These are phyloP conservation scores for Crataegus laevigata DNA, from an alignment of 306 rosid species.

Conservation along the genomic window DNA sequence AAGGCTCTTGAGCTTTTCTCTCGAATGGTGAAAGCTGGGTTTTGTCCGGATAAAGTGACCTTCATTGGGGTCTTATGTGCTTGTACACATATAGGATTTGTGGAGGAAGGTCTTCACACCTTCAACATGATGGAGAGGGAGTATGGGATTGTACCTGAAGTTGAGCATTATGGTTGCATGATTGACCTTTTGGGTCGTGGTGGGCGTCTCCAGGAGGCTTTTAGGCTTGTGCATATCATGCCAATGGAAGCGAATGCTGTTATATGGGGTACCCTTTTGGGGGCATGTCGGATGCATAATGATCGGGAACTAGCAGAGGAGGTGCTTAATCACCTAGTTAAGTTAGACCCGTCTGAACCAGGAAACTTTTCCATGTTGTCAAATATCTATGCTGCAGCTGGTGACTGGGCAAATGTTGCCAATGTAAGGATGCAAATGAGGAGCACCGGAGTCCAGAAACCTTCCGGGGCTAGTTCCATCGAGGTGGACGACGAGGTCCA, in stretches of 20 bases:
- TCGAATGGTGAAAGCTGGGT: constrained; percentile 53
- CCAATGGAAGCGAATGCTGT: constrained; percentile 66
- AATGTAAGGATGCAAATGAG: constrained; percentile 53
- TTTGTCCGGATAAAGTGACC: constrained; percentile 60
- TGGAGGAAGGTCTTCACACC: constrained; percentile 52
- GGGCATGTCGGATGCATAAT: constrained; percentile 77
- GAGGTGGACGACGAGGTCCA: constrained; percentile 64
- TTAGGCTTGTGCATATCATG: constrained; percentile 56
- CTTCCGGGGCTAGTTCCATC: constrained; percentile 76
- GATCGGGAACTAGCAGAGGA: constrained; percentile 54
- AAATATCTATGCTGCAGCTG: constrained; percentile 77
- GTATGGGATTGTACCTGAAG: constrained; percentile 49
- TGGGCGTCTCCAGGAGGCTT: constrained; percentile 74
- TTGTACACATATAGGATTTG: constrained; percentile 70
- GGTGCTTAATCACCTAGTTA: constrained; percentile 42
- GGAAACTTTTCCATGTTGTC: constrained; percentile 67
- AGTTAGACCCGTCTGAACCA: constrained; percentile 50
- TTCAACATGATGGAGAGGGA: constrained; percentile 64
- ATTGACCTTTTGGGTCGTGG: constrained; percentile 79
- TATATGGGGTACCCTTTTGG: constrained; percentile 69
- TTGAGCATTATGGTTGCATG: constrained; percentile 85
- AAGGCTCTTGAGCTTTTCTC: constrained; percentile 63
- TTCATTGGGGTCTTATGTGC: constrained; percentile 72
- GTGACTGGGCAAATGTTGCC: constrained; percentile 67
- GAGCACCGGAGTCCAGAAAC: constrained; percentile 52